A percentile compares a stretch with the other conserved stretches of the same genome.
These are phyloP conservation scores for Adansonia rubrostipa DNA, from an alignment of 441 rosid genomes.

Conservation along the genomic window DNA sequence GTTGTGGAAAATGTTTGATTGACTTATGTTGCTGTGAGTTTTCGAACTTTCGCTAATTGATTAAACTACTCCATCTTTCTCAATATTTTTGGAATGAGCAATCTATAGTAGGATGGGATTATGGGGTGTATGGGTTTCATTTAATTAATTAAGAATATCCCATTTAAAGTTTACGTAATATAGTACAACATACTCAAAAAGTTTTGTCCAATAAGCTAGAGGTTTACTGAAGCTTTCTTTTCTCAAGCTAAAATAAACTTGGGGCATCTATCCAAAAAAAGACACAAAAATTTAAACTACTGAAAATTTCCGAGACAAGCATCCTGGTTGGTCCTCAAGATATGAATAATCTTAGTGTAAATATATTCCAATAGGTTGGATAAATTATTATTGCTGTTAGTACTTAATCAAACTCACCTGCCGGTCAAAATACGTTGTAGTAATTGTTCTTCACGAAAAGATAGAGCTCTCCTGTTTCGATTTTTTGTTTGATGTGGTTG, in stretches of 20 bases:
- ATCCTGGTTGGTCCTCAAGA: neutral
- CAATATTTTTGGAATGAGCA: neutral
- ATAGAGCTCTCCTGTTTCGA: neutral
- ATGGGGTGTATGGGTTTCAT: neutral
- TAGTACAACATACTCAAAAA: neutral
- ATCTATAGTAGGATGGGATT: neutral
- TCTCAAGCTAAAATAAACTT: neutral
- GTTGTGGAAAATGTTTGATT: conserved; percentile 2
- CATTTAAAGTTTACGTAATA: neutral
- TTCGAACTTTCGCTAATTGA: neutral
- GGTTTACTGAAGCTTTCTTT: neutral
- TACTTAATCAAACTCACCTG: neutral
- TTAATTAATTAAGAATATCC: neutral
- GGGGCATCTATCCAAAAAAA: neutral
- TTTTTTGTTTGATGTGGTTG: neutral
- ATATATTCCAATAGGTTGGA: neutral
- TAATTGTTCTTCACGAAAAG: neutral
- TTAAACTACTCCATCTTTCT: neutral
- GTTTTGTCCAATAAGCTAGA: neutral
- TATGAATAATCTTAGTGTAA: neutral
- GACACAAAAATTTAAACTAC: neutral
- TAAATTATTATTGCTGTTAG: neutral
- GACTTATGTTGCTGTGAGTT: neutral
- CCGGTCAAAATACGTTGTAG: neutral
- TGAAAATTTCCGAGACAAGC: neutral